Conservation (phyloP, 352 stramenopile genomes). For the Plasmopara halstedii region DNA sequence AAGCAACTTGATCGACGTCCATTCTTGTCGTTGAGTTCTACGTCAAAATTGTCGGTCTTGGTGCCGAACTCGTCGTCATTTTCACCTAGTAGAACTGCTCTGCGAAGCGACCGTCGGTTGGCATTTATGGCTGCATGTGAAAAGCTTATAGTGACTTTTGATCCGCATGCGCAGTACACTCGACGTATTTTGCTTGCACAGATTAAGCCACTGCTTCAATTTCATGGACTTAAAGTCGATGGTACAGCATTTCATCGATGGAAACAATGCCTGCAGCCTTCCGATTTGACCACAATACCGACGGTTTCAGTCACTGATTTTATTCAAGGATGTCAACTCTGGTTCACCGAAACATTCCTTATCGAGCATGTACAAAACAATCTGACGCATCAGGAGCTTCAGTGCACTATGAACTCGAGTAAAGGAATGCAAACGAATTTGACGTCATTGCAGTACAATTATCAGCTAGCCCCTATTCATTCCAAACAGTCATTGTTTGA, state of each 20-base stretch:
- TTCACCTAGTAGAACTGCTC: background rate
- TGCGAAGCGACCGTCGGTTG: conserved; percentile 12
- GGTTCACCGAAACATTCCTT: conserved; percentile 42
- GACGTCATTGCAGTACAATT: conserved; percentile 7
- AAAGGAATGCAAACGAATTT: conserved; percentile 12
- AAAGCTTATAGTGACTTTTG: conserved; percentile 39
- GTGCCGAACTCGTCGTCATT: conserved; percentile 2
- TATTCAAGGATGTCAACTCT: conserved; percentile 39
- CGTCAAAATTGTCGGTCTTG: conserved; percentile 7
- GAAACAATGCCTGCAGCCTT: conserved; percentile 39
- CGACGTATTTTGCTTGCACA: conserved; percentile 24
- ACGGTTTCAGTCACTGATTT: conserved; percentile 31
- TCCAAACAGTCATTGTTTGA: conserved; percentile 35
- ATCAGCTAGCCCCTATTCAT: conserved; percentile 7
- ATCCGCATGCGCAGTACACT: conserved; percentile 26
- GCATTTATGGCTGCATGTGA: conserved; percentile 43
- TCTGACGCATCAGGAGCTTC: conserved; percentile 20
- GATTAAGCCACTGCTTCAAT: conserved; percentile 32
- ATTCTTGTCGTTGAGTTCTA: conserved; percentile 4
- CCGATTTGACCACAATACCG: conserved; percentile 2
- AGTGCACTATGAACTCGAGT: conserved; percentile 7
- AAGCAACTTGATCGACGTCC: conserved; percentile 19
- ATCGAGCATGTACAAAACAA: conserved; percentile 26
- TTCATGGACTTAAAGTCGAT: conserved; percentile 35
- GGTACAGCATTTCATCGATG: conserved; percentile 39